Base-by-base conservation (phyloP, 495 filamentous ascomycete species). In the Jackrogersella minutella region DNA sequence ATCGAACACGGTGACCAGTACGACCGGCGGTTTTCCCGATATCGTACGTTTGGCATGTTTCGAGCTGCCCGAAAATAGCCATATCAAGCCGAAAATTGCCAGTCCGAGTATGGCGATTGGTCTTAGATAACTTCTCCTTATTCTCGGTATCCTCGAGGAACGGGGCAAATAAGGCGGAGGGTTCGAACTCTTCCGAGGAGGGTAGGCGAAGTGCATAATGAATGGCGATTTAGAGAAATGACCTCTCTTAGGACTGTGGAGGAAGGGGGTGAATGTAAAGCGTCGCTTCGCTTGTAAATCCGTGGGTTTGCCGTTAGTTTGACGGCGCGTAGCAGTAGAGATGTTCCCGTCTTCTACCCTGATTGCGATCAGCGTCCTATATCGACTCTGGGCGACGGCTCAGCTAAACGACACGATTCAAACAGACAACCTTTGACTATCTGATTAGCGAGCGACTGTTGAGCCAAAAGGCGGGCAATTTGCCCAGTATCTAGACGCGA, bases 151-250 rank as follows among this genome's bases (percentile, higher is more conserved):
- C 58, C 86, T 81, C 16, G 87, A 82, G 30, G 87, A 80, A 67
- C 88, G 85, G 33, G 85, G 77, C 36, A 80, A 70, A 70, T 81
- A 87, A 24, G 83, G 84, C 30, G 88, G 87, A 53, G 90, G 85
- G 68, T 88, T 84, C 58, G 88, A 91, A 68, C 86, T 86, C 77
- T 91, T 95, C 71, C 93, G 89, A 59, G 92, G 88, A 57, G 93
- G 93, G 62, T 94, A 80, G 55, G 94, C 94, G 82, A 93, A 93
- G 73, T 98, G 94, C 94, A 98, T 97, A 62, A 67, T 78, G 51
- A 64, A 70, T 76, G 52, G 24, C 59, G 34, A 51, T 43, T n/a
- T 31, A 34, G 56, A 54, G 55, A 33, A n/a, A 24, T 24, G 16
- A n/a, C 31, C 41, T 44, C 56, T 55, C 33, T 44, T 37, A 5